Conservation (phyloP, 225 moss, liverwort and hornwort species). For the Marchantia paleacea region DNA sequence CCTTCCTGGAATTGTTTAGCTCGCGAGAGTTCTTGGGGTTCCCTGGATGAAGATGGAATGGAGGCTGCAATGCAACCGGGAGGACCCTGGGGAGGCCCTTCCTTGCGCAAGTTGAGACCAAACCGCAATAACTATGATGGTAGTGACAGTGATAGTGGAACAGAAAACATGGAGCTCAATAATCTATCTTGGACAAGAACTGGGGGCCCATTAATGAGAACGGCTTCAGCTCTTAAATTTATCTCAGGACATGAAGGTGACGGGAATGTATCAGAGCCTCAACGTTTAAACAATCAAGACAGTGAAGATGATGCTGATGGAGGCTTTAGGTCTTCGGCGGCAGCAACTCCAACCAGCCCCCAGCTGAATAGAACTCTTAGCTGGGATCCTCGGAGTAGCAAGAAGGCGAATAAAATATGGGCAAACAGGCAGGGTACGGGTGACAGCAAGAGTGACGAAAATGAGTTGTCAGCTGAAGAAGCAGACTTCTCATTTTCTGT, state of each 20-base stretch:
- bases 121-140: conserved; percentile 51
- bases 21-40: conserved; percentile 80
- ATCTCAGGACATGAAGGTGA: conserved; percentile 58
- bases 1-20: conserved; percentile 94
- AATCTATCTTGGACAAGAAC: conserved; percentile 82
- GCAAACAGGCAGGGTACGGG: conserved; percentile 36
- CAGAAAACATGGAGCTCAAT: conserved; percentile 62
- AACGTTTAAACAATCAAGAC: conserved; percentile 38
- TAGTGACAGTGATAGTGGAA: conserved; percentile 79
- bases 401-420: conserved; percentile 81
- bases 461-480: conserved; percentile 53
- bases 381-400: conserved; percentile 60
- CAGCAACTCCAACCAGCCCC: conserved; percentile 11
- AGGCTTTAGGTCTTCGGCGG: conserved; percentile 24
- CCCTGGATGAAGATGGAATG: conserved; percentile 74
- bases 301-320: conserved; percentile 64
- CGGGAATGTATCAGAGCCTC: conserved; percentile 35
- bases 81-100: conserved; percentile 94
- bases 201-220: conserved; percentile 90
- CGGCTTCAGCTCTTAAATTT: conserved; percentile 83
- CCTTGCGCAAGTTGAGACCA: conserved; percentile 66
- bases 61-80: conserved; percentile 56
- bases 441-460: conserved; percentile 62
- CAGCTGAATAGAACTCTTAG: conserved; percentile 39
- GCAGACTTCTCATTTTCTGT: conserved; percentile 46